phyloP scores from a whole-genome alignment of 805 yeast genomes.

The Scheffersomyces amazonensis region DNA sequence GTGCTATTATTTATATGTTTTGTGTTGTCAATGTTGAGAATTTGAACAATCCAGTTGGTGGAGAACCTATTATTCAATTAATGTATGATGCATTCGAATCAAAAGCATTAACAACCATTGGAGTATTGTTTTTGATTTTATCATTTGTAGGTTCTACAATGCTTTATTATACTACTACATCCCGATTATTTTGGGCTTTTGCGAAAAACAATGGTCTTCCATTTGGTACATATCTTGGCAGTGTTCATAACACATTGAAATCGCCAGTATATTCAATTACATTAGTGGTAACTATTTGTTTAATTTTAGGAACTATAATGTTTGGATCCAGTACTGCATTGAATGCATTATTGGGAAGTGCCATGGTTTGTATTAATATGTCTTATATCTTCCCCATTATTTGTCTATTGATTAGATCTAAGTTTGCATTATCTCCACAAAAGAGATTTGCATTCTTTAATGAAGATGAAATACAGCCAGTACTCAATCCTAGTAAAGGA shows the following conservation, averaged over 20 bases:
- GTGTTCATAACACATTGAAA: slow-evolving; percentile 16
- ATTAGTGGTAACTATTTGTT: slow-evolving; percentile 18
- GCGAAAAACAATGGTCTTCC: slow-evolving; percentile 32
- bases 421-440: slow-evolving; percentile 7
- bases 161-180: slow-evolving; percentile 23
- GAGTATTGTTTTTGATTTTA: slow-evolving; percentile 12
- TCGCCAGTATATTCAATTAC: slow-evolving; percentile 20
- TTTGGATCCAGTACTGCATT: slow-evolving; percentile 27
- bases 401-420: slow-evolving; percentile 13
- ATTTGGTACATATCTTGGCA: slow-evolving; percentile 24
- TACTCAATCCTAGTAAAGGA: slow-evolving; percentile 3
- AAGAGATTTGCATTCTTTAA: slow-evolving; percentile 5
- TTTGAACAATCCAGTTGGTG: slow-evolving; percentile 17
- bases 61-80: slow-evolving; percentile 20
- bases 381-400: slow-evolving; percentile 28
- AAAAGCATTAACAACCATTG: slow-evolving; percentile 23
- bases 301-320: slow-evolving; percentile 24
- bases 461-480: slow-evolving; percentile 4
- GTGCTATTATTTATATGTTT: slow-evolving; percentile 27
- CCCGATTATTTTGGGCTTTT: slow-evolving; percentile 31
- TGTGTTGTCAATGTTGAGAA: slow-evolving; percentile 14
- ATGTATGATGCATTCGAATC: slow-evolving; percentile 21
- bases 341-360: slow-evolving; percentile 27
- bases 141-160: slow-evolving; percentile 15
- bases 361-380: slow-evolving; percentile 26